phyloP scores from a whole-genome alignment of 1,284 basidiomycete genomes.

The Malassezia restricta region DNA sequence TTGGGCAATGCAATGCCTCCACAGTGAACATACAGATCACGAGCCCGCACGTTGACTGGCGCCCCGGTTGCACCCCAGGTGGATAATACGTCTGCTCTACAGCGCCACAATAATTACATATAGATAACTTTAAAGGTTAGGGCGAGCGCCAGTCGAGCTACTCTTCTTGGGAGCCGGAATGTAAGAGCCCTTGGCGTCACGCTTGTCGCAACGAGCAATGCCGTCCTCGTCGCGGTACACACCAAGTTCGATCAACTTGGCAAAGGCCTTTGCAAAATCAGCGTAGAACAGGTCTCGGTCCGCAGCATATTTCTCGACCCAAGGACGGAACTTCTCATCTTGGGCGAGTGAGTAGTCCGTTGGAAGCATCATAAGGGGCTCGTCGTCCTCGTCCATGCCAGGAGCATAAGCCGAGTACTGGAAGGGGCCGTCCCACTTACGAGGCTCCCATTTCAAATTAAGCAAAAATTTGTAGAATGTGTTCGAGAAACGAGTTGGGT shows the following conservation, averaged over 20 bases:
- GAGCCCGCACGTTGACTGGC: too few species aligned
- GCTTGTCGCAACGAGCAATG: constrained; percentile 37
- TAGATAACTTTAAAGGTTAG: constrained; percentile 5
- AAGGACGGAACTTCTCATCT: constrained; percentile 38
- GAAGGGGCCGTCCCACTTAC: constrained; percentile 50
- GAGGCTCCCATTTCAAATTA: constrained; percentile 60
- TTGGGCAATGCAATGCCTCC: too few species aligned
- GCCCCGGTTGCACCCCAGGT: too few species aligned
- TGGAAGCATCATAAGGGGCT: constrained; percentile 54
- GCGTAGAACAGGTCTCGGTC: constrained; percentile 52
- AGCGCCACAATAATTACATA: too few species aligned
- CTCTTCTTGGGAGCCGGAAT: constrained; percentile 40
- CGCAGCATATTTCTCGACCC: constrained; percentile 49
- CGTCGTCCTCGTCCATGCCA: constrained; percentile 43
- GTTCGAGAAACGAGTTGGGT: constrained; percentile 73
- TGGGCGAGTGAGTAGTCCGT: constrained; percentile 43
- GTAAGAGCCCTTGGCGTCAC: constrained; percentile 31
- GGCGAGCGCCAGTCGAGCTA: constrained; percentile 9
- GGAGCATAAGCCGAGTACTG: constrained; percentile 41
- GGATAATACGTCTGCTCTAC: too few species aligned
- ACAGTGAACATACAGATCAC: too few species aligned
- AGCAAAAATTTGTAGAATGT: constrained; percentile 79
- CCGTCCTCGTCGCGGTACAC: constrained; percentile 43
- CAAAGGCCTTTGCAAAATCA: constrained; percentile 50
- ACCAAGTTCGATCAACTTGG: constrained; percentile 45